Evolutionary conservation across 768 basidiomycete genomes (phyloP), one percentile per base, ranked within the genome.

Genomic region (Clavaria fumosa): DNA sequence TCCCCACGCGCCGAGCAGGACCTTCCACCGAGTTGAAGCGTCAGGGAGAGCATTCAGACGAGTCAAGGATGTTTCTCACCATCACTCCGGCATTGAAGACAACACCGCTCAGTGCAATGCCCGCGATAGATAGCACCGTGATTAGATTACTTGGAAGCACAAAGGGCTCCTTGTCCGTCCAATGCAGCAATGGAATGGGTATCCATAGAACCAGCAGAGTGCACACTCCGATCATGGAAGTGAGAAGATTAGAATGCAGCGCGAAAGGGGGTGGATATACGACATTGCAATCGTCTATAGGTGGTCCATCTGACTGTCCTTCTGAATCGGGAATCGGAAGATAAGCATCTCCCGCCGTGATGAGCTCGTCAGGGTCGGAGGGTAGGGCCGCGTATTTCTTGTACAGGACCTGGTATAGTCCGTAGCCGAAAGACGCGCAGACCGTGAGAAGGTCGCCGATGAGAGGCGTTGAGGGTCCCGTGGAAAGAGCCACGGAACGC

Each of bases 41-140:
- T 23, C 18, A 23, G 23, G 26, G 23, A 34, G 21, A 15, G 22
- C 20, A 15, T 24, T 19, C 31, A 22, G 32, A 24, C 44, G 23
- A 11, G n/a, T n/a, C n/a, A 40, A 37, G 28, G 20, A 4, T 41
- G 34, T 28, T 34, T 18, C 64, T 34, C 51, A 82, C 83, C 89
- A 91, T 88, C 48, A 83, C 68, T 0, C 84, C 83, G 0, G 81
- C 74, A 50, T 89, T 91, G 58, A 83, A 96, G 0, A 80, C 47
- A 2, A 85, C 66, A 0, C 90, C 90, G 14, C 66, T 66, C 11
- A 67, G 47, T 4, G 78, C 67, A 39, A 96, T 88, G 11, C 75
- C 76, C 2, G 53, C 60, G 34, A 96, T 76, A 6, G 68, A 66
- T 9, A 63, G 39, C 22, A 61, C 49, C 0, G 73, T 71, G 2